Conservation (phyloP, 1,284 basidiomycete genomes). For the Hypsizygus ulmarius region DNA sequence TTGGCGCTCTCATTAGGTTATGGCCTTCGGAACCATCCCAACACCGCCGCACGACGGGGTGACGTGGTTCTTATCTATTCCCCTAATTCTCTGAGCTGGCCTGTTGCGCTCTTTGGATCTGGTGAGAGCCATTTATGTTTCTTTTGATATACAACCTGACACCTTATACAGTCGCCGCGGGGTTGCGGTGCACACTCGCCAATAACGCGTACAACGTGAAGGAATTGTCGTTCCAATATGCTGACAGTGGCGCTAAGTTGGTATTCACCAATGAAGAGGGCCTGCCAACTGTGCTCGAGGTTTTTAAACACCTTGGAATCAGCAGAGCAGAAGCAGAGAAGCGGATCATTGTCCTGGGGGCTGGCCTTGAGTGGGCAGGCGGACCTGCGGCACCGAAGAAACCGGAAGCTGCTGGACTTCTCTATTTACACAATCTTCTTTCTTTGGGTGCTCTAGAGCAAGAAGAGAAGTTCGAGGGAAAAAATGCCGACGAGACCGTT, state of each 20-base stretch:
- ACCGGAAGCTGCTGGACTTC: conserved; percentile 28
- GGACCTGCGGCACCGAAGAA: conserved; percentile 33
- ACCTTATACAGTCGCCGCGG: conserved; percentile 42
- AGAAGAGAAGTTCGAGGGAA: conserved; percentile 51
- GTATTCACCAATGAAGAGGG: conserved; percentile 55
- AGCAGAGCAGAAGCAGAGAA: conserved; percentile 39
- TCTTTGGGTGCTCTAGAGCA: conserved; percentile 39
- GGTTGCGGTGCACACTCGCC: conserved; percentile 46
- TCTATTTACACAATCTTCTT: conserved; percentile 43
- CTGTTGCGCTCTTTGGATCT: conserved; percentile 55
- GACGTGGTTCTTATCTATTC: conserved; percentile 55
- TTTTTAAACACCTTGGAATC: conserved; percentile 42
- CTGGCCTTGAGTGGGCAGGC: conserved; percentile 40
- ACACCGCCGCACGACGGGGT: conserved; percentile 34
- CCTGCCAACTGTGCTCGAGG: conserved; percentile 41
- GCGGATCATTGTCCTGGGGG: conserved; percentile 45
- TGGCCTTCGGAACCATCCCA: conserved; percentile 46
- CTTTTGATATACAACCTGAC: background rate
- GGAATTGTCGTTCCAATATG: conserved; percentile 50
- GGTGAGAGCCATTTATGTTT: conserved; percentile 26
- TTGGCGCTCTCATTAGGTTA: conserved; percentile 56
- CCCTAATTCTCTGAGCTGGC: conserved; percentile 64
- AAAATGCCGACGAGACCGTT: conserved; percentile 47
- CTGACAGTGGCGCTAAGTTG: conserved; percentile 51
- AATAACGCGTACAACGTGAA: conserved; percentile 43